Base-by-base conservation (phyloP, 805 yeast genomes). In the Candida arabinofermentans region DNA sequence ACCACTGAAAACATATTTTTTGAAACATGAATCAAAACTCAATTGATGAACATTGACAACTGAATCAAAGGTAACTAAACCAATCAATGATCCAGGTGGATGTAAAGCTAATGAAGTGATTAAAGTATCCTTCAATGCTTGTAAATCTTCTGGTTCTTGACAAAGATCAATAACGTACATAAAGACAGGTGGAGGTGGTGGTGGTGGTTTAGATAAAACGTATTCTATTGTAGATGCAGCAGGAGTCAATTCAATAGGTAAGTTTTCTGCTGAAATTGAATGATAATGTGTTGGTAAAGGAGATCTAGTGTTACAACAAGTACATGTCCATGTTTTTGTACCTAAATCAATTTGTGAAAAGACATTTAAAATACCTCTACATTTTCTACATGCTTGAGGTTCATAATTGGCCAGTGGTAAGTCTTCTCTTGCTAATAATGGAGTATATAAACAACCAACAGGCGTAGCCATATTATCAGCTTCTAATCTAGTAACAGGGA, bases 381-480 rank as follows among this genome's bases (percentile, higher is more conserved):
- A 93, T 44, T 79, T 79, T 41, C 89, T 75, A 68, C 97, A 90
- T 33, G 78, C 66, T 39, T 81, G 80, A 10, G 97, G 97, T 62
- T 90, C 96, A 64, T 89, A 88, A 54, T 77, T 77, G 42, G 91
- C 88, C 40, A 86, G 67, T 14, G 87, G 83, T 48, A 88, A 70
- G 49, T 83, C 89, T 45, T 83, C 84, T 51, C 86, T 77, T 43
- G 78, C 79, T 56, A 87, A 80, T 54, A 93, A 74, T 8, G 99
- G 99, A n/a, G 97, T 90, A 71, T 89, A 93, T 48, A 93, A 69
- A 42, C 96, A 83, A 32, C 97, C 96, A 27, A 93, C 82, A 10
- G 99, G 99, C 24, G 93, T 90, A 16, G 91, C 95, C 57, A 89
- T 84, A 53, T 93, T 84, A 55, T 83, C 82, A 16, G 96, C 93